Evolutionary conservation across 2,329 filamentous ascomycete species (phyloP).

Genomic region (Diaporthe citri): DNA sequence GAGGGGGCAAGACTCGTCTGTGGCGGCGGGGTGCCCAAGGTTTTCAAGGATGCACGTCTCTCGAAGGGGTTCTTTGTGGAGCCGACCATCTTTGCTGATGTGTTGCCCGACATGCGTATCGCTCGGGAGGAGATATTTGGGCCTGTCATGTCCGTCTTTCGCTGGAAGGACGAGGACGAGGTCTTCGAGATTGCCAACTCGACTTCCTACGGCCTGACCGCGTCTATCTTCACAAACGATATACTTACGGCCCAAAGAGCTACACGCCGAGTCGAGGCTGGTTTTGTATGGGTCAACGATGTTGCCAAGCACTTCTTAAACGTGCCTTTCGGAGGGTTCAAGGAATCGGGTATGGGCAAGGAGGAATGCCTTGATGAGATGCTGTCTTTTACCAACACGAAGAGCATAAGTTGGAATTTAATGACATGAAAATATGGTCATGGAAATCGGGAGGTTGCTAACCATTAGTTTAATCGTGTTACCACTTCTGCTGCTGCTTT

Average conservation of each 20-base stretch:
- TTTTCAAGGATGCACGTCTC: background rate
- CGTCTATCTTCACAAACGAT: slow-evolving; percentile 17
- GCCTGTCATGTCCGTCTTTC: slow-evolving; percentile 2
- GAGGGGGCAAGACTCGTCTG: background rate
- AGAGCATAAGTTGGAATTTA: slow-evolving; percentile 3
- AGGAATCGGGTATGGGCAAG: slow-evolving; percentile 22
- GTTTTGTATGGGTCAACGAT: slow-evolving; percentile 17
- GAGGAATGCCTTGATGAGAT: slow-evolving; percentile 8
- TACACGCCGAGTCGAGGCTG: background rate
- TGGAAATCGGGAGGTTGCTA: background rate
- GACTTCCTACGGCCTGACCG: slow-evolving; percentile 16
- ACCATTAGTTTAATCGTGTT: background rate
- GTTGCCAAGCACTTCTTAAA: background rate
- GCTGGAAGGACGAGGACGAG: slow-evolving; percentile 1
- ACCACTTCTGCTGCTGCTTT: background rate
- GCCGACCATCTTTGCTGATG: slow-evolving; percentile 29
- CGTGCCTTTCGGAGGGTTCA: slow-evolving; percentile 2
- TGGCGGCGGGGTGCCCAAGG: background rate
- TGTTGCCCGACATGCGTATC: slow-evolving; percentile 14
- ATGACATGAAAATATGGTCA: background rate
- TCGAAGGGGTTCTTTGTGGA: slow-evolving; percentile 17
- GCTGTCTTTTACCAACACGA: background rate
- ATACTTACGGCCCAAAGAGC: slow-evolving; percentile 3
- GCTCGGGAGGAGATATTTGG: slow-evolving; percentile 31
- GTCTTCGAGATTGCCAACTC: slow-evolving; percentile 2